These are phyloP conservation scores for Cucurbita maxima DNA, from an alignment of 306 rosid species.

Conservation along the genomic window DNA sequence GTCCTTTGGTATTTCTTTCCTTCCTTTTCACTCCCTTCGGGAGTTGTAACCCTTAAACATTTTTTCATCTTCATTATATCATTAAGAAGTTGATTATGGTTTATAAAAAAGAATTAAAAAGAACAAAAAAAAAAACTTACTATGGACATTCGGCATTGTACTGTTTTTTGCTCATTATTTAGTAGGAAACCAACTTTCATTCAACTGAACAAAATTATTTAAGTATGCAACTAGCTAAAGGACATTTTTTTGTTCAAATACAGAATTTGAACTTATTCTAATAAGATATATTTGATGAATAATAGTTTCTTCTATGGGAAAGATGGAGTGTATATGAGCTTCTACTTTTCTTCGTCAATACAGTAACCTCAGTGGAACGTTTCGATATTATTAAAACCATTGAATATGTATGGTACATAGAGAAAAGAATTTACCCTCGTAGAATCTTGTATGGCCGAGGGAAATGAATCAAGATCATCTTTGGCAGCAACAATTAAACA, in stretches of 20 bases:
- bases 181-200: neutral
- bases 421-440: constrained; percentile 47
- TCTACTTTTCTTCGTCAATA: neutral
- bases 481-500: constrained; percentile 97
- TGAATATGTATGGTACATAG: neutral
- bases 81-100: too few relatives aligned
- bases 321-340: neutral
- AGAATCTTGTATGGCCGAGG: constrained; percentile 79
- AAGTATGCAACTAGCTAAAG: neutral
- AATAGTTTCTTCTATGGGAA: neutral
- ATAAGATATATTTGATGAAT: neutral
- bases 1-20: too few relatives aligned
- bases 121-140: neutral
- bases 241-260: too few relatives aligned
- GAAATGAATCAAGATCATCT: constrained; percentile 82
- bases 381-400: neutral
- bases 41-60: too few relatives aligned
- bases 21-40: too few relatives aligned
- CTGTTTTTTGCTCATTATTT: neutral
- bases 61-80: too few relatives aligned
- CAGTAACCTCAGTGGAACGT: neutral
- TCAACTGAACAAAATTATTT: neutral
- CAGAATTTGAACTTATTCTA: neutral
- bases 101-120: neutral
- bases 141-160: neutral